Conservation (phyloP, 345 rosid species). For the Eucalyptus erythrocorys region DNA sequence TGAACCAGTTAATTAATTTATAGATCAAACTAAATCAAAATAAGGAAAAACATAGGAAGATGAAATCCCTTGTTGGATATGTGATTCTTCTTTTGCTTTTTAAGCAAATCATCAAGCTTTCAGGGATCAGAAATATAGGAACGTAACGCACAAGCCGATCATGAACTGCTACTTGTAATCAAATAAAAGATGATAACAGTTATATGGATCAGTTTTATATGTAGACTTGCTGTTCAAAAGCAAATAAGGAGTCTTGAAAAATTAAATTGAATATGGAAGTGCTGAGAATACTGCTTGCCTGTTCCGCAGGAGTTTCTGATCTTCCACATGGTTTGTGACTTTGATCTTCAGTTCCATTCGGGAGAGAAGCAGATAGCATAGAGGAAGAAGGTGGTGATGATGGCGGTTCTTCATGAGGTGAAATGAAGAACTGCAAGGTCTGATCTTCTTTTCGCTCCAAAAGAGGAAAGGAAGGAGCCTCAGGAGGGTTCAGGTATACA, state of each 20-base stretch:
- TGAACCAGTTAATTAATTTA: neutral
- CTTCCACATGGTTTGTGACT: neutral
- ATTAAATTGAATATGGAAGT: neutral
- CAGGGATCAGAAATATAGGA: neutral
- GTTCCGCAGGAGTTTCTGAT: neutral
- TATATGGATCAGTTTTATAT: neutral
- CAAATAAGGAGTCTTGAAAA: neutral
- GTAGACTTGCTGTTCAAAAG: neutral
- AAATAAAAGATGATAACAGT: neutral
- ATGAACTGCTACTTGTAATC: neutral
- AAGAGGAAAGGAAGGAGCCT: slow-evolving; percentile 5
- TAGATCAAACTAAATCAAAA: neutral
- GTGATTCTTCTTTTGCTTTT: neutral
- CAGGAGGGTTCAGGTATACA: slow-evolving; percentile 9
- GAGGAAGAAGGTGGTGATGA: neutral
- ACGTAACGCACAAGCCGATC: neutral
- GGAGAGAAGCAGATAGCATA: neutral
- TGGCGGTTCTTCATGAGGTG: neutral
- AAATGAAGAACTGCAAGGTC: neutral
- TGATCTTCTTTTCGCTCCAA: slow-evolving; percentile 12
- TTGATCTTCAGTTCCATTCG: neutral
- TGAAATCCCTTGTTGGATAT: neutral
- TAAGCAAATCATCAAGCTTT: neutral
- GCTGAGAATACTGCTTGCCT: neutral
- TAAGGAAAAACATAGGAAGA: neutral